Percentiles rank a stretch among this genome's conserved stretches.
Conservation (phyloP, 129 eudicot genomes). For the Flaveria trinervia region DNA sequence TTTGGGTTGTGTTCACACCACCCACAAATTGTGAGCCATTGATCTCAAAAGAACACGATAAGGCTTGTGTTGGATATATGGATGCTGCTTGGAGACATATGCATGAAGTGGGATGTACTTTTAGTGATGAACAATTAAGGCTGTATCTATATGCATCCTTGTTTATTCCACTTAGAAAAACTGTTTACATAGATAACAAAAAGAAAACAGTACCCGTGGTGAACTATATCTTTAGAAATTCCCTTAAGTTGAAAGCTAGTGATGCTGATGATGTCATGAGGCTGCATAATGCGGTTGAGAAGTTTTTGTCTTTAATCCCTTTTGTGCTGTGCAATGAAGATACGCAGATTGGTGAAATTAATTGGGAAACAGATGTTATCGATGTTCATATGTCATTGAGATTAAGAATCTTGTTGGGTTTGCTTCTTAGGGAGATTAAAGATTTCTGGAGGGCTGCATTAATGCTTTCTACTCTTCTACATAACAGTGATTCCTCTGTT, state of each 20-base stretch:
- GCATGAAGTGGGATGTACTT: slow-evolving; percentile 12
- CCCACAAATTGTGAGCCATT: slow-evolving; percentile 15
- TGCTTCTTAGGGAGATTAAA: slow-evolving; percentile 77
- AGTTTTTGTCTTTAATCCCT: slow-evolving; percentile 65
- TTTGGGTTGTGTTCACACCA: slow-evolving; percentile 36
- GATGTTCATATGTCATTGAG: slow-evolving; percentile 57
- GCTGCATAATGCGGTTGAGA: slow-evolving; percentile 48
- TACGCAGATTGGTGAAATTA: slow-evolving; percentile 36
- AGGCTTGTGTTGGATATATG: slow-evolving; percentile 29
- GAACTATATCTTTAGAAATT: slow-evolving; percentile 51
- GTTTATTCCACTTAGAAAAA: slow-evolving; percentile 69
- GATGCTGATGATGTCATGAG: slow-evolving; percentile 68
- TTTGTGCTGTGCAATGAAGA: slow-evolving; percentile 43
- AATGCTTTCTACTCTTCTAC: slow-evolving; percentile 51
- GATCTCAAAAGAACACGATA: slow-evolving; percentile 19
- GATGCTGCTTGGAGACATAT: slow-evolving; percentile 25
- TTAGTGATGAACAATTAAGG: slow-evolving; percentile 19
- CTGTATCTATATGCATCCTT: slow-evolving; percentile 48
- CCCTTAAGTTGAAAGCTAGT: slow-evolving; percentile 73
- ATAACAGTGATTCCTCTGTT: slow-evolving; percentile 27
- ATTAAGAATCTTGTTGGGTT: slow-evolving; percentile 62
- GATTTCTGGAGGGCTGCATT: slow-evolving; percentile 79
- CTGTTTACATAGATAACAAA: slow-evolving; percentile 57
- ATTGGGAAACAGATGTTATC: slow-evolving; percentile 47
- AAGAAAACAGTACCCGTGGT: slow-evolving; percentile 58